These are phyloP conservation scores for Metschnikowia noctiluminum DNA, from an alignment of 805 yeast genomes.

Conservation along the genomic window DNA sequence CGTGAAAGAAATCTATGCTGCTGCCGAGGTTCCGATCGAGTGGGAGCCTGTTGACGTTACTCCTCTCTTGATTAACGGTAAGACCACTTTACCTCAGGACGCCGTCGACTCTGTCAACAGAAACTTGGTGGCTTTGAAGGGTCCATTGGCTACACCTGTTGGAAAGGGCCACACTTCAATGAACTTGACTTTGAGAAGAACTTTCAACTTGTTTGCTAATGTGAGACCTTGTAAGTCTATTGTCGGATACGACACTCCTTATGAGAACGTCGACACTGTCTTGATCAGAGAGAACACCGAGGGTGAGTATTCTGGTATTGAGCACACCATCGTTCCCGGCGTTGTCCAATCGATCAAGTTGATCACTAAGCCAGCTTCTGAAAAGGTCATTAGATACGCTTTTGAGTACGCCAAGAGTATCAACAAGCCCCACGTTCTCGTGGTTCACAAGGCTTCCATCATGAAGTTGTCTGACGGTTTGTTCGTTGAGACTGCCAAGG, in stretches of 20 bases:
- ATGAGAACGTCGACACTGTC: constrained; percentile 86
- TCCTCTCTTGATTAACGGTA: constrained; percentile 86
- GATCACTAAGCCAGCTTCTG: constrained; percentile 94
- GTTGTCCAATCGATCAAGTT: constrained; percentile 97
- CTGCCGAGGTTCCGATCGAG: constrained; percentile 93
- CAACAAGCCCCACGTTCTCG: constrained; percentile 83
- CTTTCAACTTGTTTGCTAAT: constrained; percentile 93
- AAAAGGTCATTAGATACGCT: constrained; percentile 94
- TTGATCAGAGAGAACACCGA: constrained; percentile 98
- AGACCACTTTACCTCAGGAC: constrained; percentile 86
- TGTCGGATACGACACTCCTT: constrained; percentile 90
- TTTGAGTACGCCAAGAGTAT: constrained; percentile 92
- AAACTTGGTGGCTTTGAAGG: constrained; percentile 93
- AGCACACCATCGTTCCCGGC: constrained; percentile 97
- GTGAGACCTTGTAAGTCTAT: constrained; percentile 95
- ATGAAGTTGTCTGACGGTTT: constrained; percentile 98
- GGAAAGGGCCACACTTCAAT: constrained; percentile 98
- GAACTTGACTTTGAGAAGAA: constrained; percentile 95
- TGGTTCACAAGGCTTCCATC: constrained; percentile 97
- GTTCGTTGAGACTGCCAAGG: constrained; percentile 87
- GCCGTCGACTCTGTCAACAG: constrained; percentile 92
- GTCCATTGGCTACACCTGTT: constrained; percentile 97
- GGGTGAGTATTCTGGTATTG: constrained; percentile 99
- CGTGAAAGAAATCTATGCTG: constrained; percentile 87
- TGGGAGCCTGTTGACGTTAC: constrained; percentile 98